These are phyloP conservation scores for Stagonosporopsis cucurbitacearum DNA, from an alignment of 2,329 filamentous ascomycete genomes.

Conservation along the genomic window DNA sequence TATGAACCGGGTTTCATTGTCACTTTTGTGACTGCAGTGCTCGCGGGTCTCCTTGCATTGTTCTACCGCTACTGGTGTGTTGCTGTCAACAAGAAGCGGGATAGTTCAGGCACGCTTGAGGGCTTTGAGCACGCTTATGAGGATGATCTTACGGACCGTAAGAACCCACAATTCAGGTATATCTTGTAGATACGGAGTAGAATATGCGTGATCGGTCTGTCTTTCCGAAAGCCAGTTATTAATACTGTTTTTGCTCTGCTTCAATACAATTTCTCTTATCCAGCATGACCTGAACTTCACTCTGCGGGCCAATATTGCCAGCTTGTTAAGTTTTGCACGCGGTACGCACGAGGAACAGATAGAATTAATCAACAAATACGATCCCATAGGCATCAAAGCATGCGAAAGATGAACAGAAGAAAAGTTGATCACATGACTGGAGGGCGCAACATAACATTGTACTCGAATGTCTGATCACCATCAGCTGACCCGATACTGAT, in stretches of 20 bases:
- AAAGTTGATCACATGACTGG: background rate
- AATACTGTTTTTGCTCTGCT: background rate
- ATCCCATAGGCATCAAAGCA: too few relatives aligned
- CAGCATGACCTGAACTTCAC: background rate
- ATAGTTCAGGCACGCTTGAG: conserved; percentile 52
- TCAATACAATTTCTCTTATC: background rate
- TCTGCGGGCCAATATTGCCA: too few relatives aligned
- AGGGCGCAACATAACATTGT: background rate
- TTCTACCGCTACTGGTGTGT: conserved; percentile 56
- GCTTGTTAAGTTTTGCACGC: too few relatives aligned
- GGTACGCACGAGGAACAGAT: too few relatives aligned
- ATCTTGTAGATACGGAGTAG: conserved; percentile 15
- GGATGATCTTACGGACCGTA: conserved; percentile 57
- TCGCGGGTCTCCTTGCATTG: conserved; percentile 48
- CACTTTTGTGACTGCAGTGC: conserved; percentile 46
- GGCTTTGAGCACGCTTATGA: conserved; percentile 61
- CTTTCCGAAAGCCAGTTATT: background rate
- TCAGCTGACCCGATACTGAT: background rate
- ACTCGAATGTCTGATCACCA: background rate
- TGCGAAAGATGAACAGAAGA: too few relatives aligned
- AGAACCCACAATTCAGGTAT: conserved; percentile 31
- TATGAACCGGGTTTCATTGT: conserved; percentile 53
- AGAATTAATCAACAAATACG: too few relatives aligned
- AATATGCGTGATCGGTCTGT: background rate
- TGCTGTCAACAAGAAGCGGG: conserved; percentile 53